Base-by-base conservation (phyloP, 495 filamentous ascomycete genomes). In the Penicillium silybi region DNA sequence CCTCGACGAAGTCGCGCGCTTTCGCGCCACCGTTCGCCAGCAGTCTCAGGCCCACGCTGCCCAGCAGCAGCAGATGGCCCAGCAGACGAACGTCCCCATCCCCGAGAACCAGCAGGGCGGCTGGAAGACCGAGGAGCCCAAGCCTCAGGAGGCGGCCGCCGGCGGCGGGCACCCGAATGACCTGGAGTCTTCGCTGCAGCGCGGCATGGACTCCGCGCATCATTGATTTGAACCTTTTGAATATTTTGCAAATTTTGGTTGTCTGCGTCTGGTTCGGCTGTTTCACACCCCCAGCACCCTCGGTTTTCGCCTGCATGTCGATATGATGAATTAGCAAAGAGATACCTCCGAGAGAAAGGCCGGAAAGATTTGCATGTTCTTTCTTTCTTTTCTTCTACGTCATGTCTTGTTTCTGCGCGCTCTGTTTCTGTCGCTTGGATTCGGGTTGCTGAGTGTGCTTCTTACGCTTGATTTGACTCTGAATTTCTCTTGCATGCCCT, bases 101-200 rank as follows among this genome's bases (percentile, higher is more conserved):
- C 89, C 89, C 4, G 76, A 82, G 15, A 75, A 78, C 35, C 84
- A 85, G 45, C 78, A 81, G 46, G 73, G 77, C 23, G 80, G 83
- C 57, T 91, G 90, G 87, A 81, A 77, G n/a, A 74, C 77, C 39
- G 91, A 95, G 63, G 89, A 95, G 46, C 92, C 92, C 20, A 79
- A 90, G 56, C 92, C 92, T 19, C 90, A 96, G 69, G 91, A 95
- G 70, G 85, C 81, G 55, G 75, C 70, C 69, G 73, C 65, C 66
- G 66, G 65, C 74, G 70, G 76, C 68, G 61, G 70, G 52, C 68
- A 71, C 57, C 65, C 61, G 45, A 75, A 75, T 54, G 85, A 85
- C 39, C 77, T 97, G 58, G 92, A 97, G 74, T 84, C 88, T 53
- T 93, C 95, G 58, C 74, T 97, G 60, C 85, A 89, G 60, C 84